A percentile compares a stretch with the other conserved stretches of the same genome.
Evolutionary conservation across 2,329 filamentous ascomycete species (phyloP).

Genomic region (Grosmannia huntii): DNA sequence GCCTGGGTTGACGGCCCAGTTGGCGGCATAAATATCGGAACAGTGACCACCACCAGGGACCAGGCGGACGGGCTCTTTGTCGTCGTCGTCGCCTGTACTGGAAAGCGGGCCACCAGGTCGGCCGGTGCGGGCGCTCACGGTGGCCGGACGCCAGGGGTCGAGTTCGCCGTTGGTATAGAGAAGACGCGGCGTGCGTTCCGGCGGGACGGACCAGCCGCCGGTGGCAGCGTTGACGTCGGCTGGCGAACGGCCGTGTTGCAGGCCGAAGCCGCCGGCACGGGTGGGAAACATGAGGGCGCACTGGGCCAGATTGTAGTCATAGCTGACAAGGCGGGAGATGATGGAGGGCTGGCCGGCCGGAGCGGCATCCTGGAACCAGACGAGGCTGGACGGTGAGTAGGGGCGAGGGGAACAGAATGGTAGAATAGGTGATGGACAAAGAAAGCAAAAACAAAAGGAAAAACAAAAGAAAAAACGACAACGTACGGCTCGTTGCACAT

Average conservation of each 20-base stretch:
- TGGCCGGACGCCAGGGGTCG: slow-evolving; percentile 28
- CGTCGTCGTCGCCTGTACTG: slow-evolving; percentile 16
- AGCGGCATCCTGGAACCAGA: slow-evolving; percentile 31
- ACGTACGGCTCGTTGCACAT: slow-evolving; percentile 34
- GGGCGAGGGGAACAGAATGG: neutral
- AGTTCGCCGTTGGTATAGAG: slow-evolving; percentile 27
- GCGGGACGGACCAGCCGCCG: slow-evolving; percentile 23
- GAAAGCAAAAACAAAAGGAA: neutral
- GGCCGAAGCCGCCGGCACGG: slow-evolving; percentile 20
- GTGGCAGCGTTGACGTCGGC: slow-evolving; percentile 23
- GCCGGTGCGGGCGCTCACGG: slow-evolving; percentile 21
- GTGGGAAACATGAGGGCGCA: slow-evolving; percentile 33
- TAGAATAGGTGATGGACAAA: neutral
- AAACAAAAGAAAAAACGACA: no score
- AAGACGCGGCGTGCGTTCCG: slow-evolving; percentile 20
- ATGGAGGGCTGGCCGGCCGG: slow-evolving; percentile 27
- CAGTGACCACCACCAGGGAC: slow-evolving; percentile 25
- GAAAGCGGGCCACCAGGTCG: slow-evolving; percentile 25
- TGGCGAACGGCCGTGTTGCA: slow-evolving; percentile 19
- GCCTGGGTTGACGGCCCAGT: slow-evolving; percentile 37
- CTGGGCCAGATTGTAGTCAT: slow-evolving; percentile 26
- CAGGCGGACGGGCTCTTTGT: slow-evolving; percentile 17
- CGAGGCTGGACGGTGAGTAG: slow-evolving; percentile 11
- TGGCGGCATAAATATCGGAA: slow-evolving; percentile 26
- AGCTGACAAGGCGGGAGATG: slow-evolving; percentile 24